Evolutionary conservation across 345 rosid species (phyloP), one percentile per base, ranked within the genome.

Genomic region (Euclidium syriacum): DNA sequence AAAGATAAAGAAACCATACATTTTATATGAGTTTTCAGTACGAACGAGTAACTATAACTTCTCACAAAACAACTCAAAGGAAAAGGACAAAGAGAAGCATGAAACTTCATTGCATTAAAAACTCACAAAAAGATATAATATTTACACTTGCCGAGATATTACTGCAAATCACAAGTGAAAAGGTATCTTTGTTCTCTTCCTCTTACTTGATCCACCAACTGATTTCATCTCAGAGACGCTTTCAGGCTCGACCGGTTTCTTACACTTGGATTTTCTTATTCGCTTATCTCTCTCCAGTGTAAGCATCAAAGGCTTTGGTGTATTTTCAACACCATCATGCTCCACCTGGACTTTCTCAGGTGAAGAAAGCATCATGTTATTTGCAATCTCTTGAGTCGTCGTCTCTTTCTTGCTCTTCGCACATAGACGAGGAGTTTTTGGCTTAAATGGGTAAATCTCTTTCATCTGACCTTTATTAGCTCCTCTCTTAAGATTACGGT

Each of bases 401-500:
- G 20, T 32, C 38, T 30, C 69, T 70, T 71, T 40, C 22, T 25
- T 11, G 5, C 17, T 32, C 62, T 38, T 56, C 9, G 34, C 40
- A 48, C 44, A 44, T 7, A 35, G 9, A 36, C 58, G 44, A 30
- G 47, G 0, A 2, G 58, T 0, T 39, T 56, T 71, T 2, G 64
- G 64, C 24, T 55, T 71, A 18, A 51, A 7, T 1, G 75, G 75
- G 30, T 39, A 71, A 14, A 63, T 40, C 29, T 56, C 75, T 48
- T 70, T 70, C 69, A 55, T 55, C 6, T 71, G 75, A 55, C 52
- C 75, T 55, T 56, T 71, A 0, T 18, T 0, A 24, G 75, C 63
- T 23, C 70, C 75, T 63, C 70, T 56, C 59, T 63, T 71, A 0
- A 64, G 39, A 34, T 71, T 71, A 7, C 70, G 70, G 79, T 82